Base-by-base conservation (phyloP, 169 alveolate genomes). In the Plasmodium cynomolgi region DNA sequence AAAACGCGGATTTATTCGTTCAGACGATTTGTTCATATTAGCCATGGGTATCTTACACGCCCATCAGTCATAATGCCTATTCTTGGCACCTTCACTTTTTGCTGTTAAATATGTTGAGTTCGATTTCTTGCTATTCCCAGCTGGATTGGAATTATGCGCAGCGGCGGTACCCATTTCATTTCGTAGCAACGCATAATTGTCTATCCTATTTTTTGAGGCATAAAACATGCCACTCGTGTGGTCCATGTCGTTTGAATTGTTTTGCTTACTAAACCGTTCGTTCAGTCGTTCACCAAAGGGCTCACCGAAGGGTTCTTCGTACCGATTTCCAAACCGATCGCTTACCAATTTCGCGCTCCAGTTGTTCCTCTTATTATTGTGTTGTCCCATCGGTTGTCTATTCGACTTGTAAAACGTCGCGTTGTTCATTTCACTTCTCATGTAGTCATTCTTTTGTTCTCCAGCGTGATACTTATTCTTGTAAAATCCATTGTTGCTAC, bases 181-280 rank as follows among this genome's bases (percentile, higher is more conserved):
- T 84, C 83, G 81, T 68, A 41, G 23, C 54, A 62, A 1, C 29
- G 20, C 23, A 68, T 68, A 9, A 39, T 68, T 84, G 50, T 68
- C 31, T 71, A 72, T 26, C 68, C 34, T 84, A 20, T 84, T 80
- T 62, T 84, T 84, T 7, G 72, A 20, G 0, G 92, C 29, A 39
- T 37, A 68, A 37, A 37, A 41, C 39, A 13, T 58, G 50, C 33
- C 80, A 37, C 33, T 84, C 81, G 73, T 83, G 26, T 83, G 20
- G 56, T 54, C 80, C 50, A 47, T 34, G 68, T 84, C 83, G 41
- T 56, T 84, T 23, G 92, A 84, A 39, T 84, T 68, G 54, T 23
- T 84, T 84, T 81, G 11, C 54, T 71, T 84, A 84, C 75, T 58
- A 84, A 34, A 84, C 15, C 56, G 71, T 47, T 84, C 92, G 33